phyloP scores from a whole-genome alignment of 2,329 filamentous ascomycete genomes.

The Orbilia javanica region DNA sequence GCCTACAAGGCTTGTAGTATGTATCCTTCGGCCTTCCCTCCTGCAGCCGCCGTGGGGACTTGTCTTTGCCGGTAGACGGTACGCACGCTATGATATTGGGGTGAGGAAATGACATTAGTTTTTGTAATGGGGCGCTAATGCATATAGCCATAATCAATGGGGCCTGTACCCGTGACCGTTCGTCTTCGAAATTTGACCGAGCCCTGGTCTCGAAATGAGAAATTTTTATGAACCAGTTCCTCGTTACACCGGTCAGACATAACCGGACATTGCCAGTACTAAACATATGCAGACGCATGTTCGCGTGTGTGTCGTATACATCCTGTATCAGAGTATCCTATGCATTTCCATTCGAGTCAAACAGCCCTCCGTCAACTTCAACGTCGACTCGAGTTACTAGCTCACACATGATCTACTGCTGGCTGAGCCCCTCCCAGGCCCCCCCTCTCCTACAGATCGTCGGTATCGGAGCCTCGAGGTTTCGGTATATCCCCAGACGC shows the following conservation, averaged over 20 bases:
- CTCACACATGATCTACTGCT: slow-evolving; percentile 3
- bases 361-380: neutral
- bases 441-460: neutral
- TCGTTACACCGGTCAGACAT: slow-evolving; percentile 5
- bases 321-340: neutral
- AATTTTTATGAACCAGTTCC: neutral
- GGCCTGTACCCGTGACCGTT: slow-evolving; percentile 18
- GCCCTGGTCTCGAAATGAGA: neutral
- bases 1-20: slow-evolving; percentile 1
- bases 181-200: neutral
- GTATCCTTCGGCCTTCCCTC: too few relatives aligned
- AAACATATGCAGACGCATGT: neutral
- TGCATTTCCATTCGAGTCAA: neutral
- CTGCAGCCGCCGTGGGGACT: slow-evolving; percentile 21
- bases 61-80: slow-evolving; percentile 17
- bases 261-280: neutral
- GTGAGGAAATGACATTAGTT: slow-evolving; percentile 28
- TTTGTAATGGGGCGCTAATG: slow-evolving; percentile 25
- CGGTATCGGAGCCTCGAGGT: neutral
- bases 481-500: slow-evolving; percentile 9
- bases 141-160: too few relatives aligned
- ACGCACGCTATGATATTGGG: neutral
- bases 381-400: neutral
- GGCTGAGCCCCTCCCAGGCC: slow-evolving; percentile 18
- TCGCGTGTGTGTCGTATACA: neutral